Evolutionary conservation across 2,329 filamentous ascomycete genomes (phyloP).

Genomic region (Penicillium sp.): DNA sequence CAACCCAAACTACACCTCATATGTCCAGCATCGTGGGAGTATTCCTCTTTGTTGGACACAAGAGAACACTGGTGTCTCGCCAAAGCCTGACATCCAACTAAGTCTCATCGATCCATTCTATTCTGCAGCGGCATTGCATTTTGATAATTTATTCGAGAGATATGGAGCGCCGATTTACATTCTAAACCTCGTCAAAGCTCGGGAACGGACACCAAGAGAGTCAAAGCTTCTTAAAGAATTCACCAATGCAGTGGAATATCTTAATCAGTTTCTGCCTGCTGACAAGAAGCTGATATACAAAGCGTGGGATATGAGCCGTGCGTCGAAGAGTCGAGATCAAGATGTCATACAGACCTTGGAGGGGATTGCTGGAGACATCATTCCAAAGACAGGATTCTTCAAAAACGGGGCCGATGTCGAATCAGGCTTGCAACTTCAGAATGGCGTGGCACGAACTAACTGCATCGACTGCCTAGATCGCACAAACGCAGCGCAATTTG

Average conservation of each 20-base stretch:
- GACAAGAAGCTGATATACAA: constrained; percentile 89
- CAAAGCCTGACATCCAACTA: constrained; percentile 93
- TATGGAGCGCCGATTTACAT: constrained; percentile 93
- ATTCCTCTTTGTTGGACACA: constrained; percentile 98
- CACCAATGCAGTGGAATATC: constrained; percentile 81
- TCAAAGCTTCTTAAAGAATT: constrained; percentile 88
- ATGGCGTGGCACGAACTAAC: constrained; percentile 91
- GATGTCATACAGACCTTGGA: constrained; percentile 94
- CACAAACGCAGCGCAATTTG: constrained; percentile 96
- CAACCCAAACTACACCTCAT: constrained; percentile 91
- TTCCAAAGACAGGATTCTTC: constrained; percentile 88
- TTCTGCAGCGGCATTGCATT: constrained; percentile 86
- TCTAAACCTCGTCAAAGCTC: constrained; percentile 84
- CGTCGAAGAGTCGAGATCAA: constrained; percentile 86
- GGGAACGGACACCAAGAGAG: constrained; percentile 85
- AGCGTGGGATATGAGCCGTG: constrained; percentile 97
- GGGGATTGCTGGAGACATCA: constrained; percentile 81
- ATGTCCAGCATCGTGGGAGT: constrained; percentile 93
- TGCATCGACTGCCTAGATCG: constrained; percentile 97
- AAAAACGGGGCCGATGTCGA: constrained; percentile 79
- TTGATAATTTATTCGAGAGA: constrained; percentile 88
- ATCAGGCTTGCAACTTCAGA: constrained; percentile 71
- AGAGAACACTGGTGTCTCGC: constrained; percentile 90
- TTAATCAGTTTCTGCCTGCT: constrained; percentile 87
- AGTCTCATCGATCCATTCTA: constrained; percentile 98